Conservation (phyloP, 2,329 filamentous ascomycete species). For the Calonectria multiphialidica region DNA sequence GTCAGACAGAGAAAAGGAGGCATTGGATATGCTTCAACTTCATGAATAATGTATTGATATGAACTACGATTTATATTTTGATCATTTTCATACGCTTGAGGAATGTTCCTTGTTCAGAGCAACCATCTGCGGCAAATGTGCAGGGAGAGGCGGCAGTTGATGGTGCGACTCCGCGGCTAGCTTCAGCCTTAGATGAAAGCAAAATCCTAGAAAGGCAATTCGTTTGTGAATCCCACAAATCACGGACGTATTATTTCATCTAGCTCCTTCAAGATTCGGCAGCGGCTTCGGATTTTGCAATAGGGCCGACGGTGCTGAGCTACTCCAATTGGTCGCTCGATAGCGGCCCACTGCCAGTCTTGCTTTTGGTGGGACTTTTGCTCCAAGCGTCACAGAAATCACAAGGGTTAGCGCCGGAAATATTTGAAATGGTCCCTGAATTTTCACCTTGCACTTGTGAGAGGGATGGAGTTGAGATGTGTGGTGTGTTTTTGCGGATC, state of each 20-base stretch:
- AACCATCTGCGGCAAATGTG: no score
- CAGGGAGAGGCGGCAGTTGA: no score
- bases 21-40: no score
- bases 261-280: not conserved
- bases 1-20: no score
- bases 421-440: not conserved
- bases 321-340: not conserved
- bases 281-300: not conserved
- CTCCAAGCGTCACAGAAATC: not conserved
- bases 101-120: no score
- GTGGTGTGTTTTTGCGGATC: not conserved
- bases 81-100: no score
- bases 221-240: not conserved
- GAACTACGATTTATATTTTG: no score
- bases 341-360: not conserved
- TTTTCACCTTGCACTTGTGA: not conserved
- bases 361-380: constrained; percentile 1
- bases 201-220: not conserved
- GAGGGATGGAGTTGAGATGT: not conserved
- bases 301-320: not conserved
- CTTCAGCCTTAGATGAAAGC: not conserved
- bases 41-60: no score
- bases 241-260: not conserved
- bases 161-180: not conserved
- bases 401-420: not conserved